Evolutionary conservation across 179 eudicot species (phyloP), one percentile per base, ranked within the genome.

Genomic region (Sideroxylon spinosum): DNA sequence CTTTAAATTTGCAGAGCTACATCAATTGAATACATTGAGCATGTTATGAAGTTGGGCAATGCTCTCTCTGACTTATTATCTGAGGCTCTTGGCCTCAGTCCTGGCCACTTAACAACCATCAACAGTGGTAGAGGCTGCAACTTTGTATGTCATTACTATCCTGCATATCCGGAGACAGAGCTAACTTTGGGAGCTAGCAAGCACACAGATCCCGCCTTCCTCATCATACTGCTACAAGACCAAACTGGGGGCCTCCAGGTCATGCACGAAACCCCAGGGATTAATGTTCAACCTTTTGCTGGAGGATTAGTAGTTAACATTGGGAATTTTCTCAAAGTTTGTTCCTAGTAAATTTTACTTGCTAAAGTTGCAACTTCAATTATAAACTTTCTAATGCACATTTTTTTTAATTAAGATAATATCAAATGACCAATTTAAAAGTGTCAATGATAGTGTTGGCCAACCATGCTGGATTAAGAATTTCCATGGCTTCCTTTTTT

Each of bases 131-230:
- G 61, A 23, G 44, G 6, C 3, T 16, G 29, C 9, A 52, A 11
- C 9, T 13, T 66, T 3, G 23, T 20, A 2, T 70, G 81, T 22
- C 62, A 76, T 7, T 83, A 83, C 44, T 83, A 80, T 62, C 86
- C 86, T 13, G 13, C 68, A 1, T 80, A 83, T 32, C 86, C 83
- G 0, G 81, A 83, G 48, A 81, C 86, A 6, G 79, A 83, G 25
- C 68, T 72, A n/a, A 77, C 86, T 7, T 32, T 73, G 32, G 86
- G 81, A 52, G 23, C 79, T 2, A 56, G 32, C 25, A 66, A 68
- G n/a, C 86, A 83, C 63, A 49, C 81, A 1, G 86, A 83, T 55
- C 26, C 76, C 4, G 26, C 76, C n/a, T 76, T 83, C 49, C 63
- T 83, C 16, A 76, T 83, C 4, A n/a, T 83, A 1, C 57, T 83